These are phyloP conservation scores for Diaporthe destruens DNA, from an alignment of 2,329 filamentous ascomycete species.

Conservation along the genomic window DNA sequence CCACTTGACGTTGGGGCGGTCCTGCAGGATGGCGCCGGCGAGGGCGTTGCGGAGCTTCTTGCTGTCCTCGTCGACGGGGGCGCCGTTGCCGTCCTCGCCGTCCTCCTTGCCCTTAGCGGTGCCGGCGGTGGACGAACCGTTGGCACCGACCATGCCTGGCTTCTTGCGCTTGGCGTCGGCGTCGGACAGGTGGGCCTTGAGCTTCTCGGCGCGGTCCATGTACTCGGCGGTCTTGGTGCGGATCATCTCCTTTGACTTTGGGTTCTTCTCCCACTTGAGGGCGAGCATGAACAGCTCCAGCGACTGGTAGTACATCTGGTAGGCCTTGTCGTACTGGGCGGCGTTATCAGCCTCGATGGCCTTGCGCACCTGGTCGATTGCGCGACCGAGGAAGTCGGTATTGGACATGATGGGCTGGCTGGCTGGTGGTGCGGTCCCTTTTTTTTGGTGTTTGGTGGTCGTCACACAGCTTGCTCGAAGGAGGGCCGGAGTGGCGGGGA, in stretches of 20 bases:
- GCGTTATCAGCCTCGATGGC: slow-evolving; percentile 97
- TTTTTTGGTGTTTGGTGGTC: slow-evolving; percentile 28
- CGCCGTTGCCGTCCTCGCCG: slow-evolving; percentile 69
- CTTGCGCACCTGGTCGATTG: slow-evolving; percentile 96
- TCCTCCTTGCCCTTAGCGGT: slow-evolving; percentile 70
- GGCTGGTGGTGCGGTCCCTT: slow-evolving; percentile 36
- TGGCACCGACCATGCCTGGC: slow-evolving; percentile 77
- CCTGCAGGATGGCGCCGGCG: slow-evolving; percentile 90
- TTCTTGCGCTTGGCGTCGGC: slow-evolving; percentile 79
- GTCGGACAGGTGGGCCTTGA: slow-evolving; percentile 89
- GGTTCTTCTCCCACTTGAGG: slow-evolving; percentile 99
- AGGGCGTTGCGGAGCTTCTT: slow-evolving; percentile 96
- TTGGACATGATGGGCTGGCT: slow-evolving; percentile 80
- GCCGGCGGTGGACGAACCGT: slow-evolving; percentile 74
- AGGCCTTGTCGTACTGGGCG: slow-evolving; percentile 96
- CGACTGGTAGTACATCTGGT: slow-evolving; percentile 94
- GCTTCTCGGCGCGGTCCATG: slow-evolving; percentile 98
- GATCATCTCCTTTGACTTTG: slow-evolving; percentile 97
- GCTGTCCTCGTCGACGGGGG: slow-evolving; percentile 84
- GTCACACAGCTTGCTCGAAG: slow-evolving; percentile 31
- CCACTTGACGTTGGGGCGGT: slow-evolving; percentile 97
- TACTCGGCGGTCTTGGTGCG: slow-evolving; percentile 95
- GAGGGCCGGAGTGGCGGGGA: background rate
- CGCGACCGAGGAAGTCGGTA: slow-evolving; percentile 95
- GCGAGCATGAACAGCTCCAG: slow-evolving; percentile 99